These are phyloP conservation scores for Aristolochia californica DNA, from an alignment of 164 flowering plant species.

Conservation along the genomic window DNA sequence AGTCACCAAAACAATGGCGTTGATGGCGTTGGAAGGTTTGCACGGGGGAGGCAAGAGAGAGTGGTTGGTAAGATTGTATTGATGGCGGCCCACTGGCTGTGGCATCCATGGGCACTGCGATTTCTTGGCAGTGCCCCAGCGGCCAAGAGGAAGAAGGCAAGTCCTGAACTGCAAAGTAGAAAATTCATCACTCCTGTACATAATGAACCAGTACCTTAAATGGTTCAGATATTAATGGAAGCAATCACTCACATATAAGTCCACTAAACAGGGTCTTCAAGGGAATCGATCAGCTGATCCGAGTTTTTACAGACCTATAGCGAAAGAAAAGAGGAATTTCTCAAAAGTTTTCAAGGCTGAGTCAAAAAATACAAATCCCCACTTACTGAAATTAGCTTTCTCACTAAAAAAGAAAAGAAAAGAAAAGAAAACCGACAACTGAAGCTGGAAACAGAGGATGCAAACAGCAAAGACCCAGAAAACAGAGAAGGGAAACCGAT, in stretches of 20 bases:
- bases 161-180: conserved; percentile 14
- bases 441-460: neutral
- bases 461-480: neutral
- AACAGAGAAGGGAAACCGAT: neutral
- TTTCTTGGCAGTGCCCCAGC: conserved; percentile 57
- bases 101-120: conserved; percentile 96
- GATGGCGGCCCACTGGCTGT: conserved; percentile 70
- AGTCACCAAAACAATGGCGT: conserved; percentile 78
- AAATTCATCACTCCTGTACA: conserved; percentile 5
- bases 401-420: too few relatives aligned
- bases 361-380: neutral
- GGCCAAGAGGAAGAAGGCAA: conserved; percentile 8
- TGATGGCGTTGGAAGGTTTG: conserved; percentile 49
- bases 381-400: neutral
- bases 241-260: conserved; percentile 2
- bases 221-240: neutral
- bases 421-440: neutral
- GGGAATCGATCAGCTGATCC: conserved; percentile 22
- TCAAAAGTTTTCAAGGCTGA: neutral
- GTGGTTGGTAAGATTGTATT: conserved; percentile 57
- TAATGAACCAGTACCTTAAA: neutral
- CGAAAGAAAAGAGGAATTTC: neutral
- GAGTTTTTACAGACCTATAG: conserved; percentile 11
- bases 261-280: neutral
- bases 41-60: conserved; percentile 34